These are phyloP conservation scores for Teunomyces barrocoloradensis DNA, from an alignment of 805 yeast genomes.

Conservation along the genomic window DNA sequence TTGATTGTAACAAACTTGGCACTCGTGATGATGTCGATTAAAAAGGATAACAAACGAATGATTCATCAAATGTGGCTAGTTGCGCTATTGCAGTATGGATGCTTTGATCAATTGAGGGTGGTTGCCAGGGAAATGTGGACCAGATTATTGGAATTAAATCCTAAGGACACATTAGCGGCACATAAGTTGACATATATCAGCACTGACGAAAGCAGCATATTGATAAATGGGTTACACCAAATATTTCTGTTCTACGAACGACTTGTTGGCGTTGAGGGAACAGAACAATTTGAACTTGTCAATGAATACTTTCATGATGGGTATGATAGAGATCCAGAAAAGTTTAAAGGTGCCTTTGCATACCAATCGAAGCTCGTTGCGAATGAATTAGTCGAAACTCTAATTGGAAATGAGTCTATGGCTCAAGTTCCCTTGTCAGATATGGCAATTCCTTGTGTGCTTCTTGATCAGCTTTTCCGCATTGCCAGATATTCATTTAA, in stretches of 20 bases:
- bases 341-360: not conserved
- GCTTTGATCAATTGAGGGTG: constrained; percentile 35
- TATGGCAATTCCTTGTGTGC: not conserved
- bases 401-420: not conserved
- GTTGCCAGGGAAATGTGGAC: constrained; percentile 21
- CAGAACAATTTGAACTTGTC: not conserved
- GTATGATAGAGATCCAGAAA: not conserved
- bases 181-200: constrained; percentile 35
- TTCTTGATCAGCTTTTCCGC: not conserved
- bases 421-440: not conserved
- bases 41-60: constrained; percentile 21
- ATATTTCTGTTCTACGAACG: constrained; percentile 45
- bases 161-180: constrained; percentile 16
- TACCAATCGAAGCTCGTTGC: not conserved
- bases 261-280: constrained; percentile 34
- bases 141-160: constrained; percentile 14
- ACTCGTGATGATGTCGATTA: constrained; percentile 25
- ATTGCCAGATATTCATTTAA: not conserved
- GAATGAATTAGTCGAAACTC: not conserved
- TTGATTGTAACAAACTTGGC: constrained; percentile 37
- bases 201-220: constrained; percentile 32
- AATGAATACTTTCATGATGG: not conserved
- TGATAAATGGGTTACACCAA: constrained; percentile 42
- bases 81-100: constrained; percentile 51
- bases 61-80: constrained; percentile 42